Conservation (phyloP, 1,139 yeast species). For the Candida pseudoviswanathii region DNA sequence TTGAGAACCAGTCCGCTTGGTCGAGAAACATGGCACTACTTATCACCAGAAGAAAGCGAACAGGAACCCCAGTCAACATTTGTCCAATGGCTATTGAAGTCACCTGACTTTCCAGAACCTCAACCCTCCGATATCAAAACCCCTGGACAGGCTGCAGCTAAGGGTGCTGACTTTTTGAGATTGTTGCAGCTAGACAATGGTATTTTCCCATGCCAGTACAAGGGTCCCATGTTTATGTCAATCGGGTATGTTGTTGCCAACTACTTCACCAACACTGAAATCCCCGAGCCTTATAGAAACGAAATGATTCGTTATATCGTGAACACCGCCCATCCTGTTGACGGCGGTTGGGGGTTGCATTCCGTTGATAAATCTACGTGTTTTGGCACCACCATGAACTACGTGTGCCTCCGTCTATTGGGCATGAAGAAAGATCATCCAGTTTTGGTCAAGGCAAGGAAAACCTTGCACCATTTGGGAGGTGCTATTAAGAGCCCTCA, state of each 20-base stretch:
- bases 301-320: constrained; percentile 85
- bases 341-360: constrained; percentile 99
- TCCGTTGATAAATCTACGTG: constrained; percentile 90
- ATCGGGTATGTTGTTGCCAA: constrained; percentile 82
- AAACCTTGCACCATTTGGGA: constrained; percentile 69
- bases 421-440: constrained; percentile 78
- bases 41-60: constrained; percentile 30
- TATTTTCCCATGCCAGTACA: constrained; percentile 86
- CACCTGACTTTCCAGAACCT: constrained; percentile 49
- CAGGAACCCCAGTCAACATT: constrained; percentile 58
- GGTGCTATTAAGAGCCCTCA: constrained; percentile 93
- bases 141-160: constrained; percentile 65
- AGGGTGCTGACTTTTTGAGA: constrained; percentile 73
- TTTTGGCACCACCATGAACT: constrained; percentile 90
- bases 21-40: constrained; percentile 79
- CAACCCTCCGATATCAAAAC: constrained; percentile 31
- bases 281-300: constrained; percentile 62
- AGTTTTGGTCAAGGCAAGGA: constrained; percentile 77
- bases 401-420: constrained; percentile 71
- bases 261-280: constrained; percentile 68
- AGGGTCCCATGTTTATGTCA: constrained; percentile 97
- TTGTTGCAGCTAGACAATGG: constrained; percentile 74
- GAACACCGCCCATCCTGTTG: constrained; percentile 92
- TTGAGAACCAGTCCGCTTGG: constrained; percentile 72
- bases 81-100: constrained; percentile 57